Base-by-base conservation (phyloP, 495 filamentous ascomycete species). In the Coniosporium apollinis region DNA sequence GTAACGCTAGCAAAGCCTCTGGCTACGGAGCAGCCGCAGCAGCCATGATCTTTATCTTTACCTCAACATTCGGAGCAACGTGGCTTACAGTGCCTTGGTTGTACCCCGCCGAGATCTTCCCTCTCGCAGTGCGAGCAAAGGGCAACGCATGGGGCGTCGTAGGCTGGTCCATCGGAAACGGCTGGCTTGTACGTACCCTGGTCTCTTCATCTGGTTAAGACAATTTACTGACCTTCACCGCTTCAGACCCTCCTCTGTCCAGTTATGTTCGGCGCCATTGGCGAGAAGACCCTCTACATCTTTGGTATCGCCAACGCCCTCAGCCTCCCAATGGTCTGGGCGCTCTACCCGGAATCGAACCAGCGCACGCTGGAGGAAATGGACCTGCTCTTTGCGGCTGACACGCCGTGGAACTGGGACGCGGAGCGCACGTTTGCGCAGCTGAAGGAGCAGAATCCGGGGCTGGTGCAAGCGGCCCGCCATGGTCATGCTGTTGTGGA, bases 71-170 rank as follows among this genome's bases (percentile, higher is more conserved):
- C 41, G 73, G 72, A 11, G 74, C 73, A 0, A 76, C 75, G 3
- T 80, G 75, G 75, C 50, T 80, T 9, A 76, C 70, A 0, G 72
- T 76, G 3, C 75, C 75, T 0, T 79, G 72, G 74, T 44, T 79
- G 4, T 79, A 80, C 38, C 74, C 74, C 0, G 72, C 74, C 13
- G 74, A 80, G 44, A 77, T 79, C 34, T 78, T 78, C 55, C 75
- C 74, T 0, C 51, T 79, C 13, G 66, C 67, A 16, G 69, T 77
- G 3, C 66, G 75, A 18, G 74, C 72, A 4, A 69, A 72, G 17
- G 75, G 75, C 14, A 78, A 74, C 28, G 70, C 75, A 9, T 75
- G 72, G 66, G 74, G 72, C 39, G 75, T 77, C 0, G 64, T 79
- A 3, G 74, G 72, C 14, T 81, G 72, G 70, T 68, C 64, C 37